A percentile compares a stretch with the other conserved stretches of the same genome.
These are phyloP conservation scores for Pseudogymnoascus sp. DNA, from an alignment of 2,329 filamentous ascomycete species.

Conservation along the genomic window DNA sequence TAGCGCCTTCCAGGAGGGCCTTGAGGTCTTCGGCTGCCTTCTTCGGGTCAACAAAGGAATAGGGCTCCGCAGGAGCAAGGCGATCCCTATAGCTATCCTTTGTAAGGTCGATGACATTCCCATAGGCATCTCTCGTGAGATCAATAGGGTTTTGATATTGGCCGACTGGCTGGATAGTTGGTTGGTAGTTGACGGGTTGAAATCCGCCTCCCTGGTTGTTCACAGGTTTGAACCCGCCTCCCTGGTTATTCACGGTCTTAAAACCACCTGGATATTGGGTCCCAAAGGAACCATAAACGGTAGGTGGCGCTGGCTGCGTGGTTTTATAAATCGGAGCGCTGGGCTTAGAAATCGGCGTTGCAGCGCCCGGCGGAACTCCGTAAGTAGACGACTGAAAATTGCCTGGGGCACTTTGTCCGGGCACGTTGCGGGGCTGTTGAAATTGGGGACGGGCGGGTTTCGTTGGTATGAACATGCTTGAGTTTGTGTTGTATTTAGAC, in stretches of 20 bases:
- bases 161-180: background rate
- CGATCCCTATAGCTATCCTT: conserved; percentile 20
- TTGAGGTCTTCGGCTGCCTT: conserved; percentile 73
- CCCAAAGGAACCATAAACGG: conserved; percentile 27
- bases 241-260: conserved; percentile 20
- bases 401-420: conserved; percentile 16
- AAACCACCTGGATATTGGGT: conserved; percentile 23
- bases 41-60: conserved; percentile 45
- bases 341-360: conserved; percentile 19
- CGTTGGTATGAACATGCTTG: conserved; percentile 25
- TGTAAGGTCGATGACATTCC: conserved; percentile 23
- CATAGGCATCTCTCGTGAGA: conserved; percentile 21
- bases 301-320: conserved; percentile 22
- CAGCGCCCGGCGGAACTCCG: conserved; percentile 14
- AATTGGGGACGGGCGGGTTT: conserved; percentile 25
- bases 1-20: conserved; percentile 70
- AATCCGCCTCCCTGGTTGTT: conserved; percentile 20
- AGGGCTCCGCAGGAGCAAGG: conserved; percentile 20
- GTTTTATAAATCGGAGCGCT: conserved; percentile 22
- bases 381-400: conserved; percentile 16
- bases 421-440: conserved; percentile 19
- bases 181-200: conserved; percentile 19
- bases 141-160: conserved; percentile 26
- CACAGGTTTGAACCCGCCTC: background rate
- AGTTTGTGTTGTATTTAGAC: conserved; percentile 20